These are phyloP conservation scores for Globisporangium sylvaticum DNA, from an alignment of 352 stramenopile genomes.

Conservation along the genomic window DNA sequence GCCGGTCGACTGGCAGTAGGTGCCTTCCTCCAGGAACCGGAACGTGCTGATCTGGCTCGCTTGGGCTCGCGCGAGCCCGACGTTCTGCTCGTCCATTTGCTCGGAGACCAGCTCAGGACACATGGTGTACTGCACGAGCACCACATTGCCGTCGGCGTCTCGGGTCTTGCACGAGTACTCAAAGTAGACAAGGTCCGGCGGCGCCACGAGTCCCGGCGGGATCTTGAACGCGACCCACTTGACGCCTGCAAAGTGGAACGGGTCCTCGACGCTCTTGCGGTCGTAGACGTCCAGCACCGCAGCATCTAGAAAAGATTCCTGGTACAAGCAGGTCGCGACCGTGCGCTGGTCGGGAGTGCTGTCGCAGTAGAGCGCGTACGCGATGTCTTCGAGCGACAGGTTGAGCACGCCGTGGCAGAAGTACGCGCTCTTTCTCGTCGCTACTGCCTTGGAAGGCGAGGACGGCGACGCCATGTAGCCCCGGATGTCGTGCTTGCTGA, in stretches of 20 bases:
- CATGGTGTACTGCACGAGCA: conserved; percentile 23
- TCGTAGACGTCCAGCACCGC: conserved; percentile 38
- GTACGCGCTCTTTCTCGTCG: background rate
- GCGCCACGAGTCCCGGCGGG: conserved; percentile 22
- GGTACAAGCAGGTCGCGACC: conserved; percentile 35
- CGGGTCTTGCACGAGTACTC: conserved; percentile 29
- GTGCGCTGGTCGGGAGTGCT: conserved; percentile 31
- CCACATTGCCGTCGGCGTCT: conserved; percentile 26
- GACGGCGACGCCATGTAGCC: background rate
- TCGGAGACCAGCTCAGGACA: conserved; percentile 16
- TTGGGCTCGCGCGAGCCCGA: conserved; percentile 13
- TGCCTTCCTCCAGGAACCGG: background rate
- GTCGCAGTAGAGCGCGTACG: conserved; percentile 27
- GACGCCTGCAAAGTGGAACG: conserved; percentile 45
- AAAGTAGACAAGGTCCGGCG: conserved; percentile 40
- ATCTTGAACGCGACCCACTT: conserved; percentile 37
- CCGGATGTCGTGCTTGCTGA: conserved; percentile 28
- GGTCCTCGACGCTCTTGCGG: conserved; percentile 23
- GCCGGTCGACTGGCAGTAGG: conserved; percentile 8
- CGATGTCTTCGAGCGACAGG: conserved; percentile 37
- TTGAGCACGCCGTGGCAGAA: conserved; percentile 33
- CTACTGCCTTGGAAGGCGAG: background rate
- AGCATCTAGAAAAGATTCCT: conserved; percentile 40
- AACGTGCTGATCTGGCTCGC: conserved; percentile 13
- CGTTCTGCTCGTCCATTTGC: conserved; percentile 27